Evolutionary conservation across 2,329 filamentous ascomycete genomes (phyloP).

Genomic region (Plectosphaerella sp.): DNA sequence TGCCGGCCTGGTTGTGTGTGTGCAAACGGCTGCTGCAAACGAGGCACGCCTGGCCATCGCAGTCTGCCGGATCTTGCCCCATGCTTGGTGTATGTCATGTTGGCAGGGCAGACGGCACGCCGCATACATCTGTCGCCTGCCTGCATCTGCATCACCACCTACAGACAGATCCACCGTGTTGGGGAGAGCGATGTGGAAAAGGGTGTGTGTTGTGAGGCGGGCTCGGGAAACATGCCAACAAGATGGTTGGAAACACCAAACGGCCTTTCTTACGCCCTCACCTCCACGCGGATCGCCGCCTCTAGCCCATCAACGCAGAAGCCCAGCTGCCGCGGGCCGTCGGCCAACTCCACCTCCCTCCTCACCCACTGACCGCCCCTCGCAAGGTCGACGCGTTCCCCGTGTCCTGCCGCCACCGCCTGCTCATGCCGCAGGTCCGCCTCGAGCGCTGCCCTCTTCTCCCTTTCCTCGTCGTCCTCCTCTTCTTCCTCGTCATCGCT

Average conservation of each 20-base stretch:
- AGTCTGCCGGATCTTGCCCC: too few relatives aligned
- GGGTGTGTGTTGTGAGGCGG: not conserved
- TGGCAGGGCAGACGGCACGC: too few relatives aligned
- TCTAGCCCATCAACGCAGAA: constrained; percentile 75
- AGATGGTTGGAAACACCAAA: not conserved
- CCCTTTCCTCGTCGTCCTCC: constrained; percentile 22
- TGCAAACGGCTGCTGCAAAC: too few relatives aligned
- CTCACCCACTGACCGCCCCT: constrained; percentile 62
- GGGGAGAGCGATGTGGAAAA: not conserved
- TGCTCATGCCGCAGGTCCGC: not conserved
- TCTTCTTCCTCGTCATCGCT: constrained; percentile 45
- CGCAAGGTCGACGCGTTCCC: constrained; percentile 11
- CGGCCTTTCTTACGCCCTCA: constrained; percentile 14
- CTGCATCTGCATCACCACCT: too few relatives aligned
- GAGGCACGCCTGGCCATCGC: too few relatives aligned
- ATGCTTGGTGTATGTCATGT: too few relatives aligned
- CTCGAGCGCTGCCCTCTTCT: constrained; percentile 1
- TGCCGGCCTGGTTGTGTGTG: too few relatives aligned
- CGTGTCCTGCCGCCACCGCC: constrained; percentile 1
- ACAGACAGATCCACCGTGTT: too few relatives aligned
- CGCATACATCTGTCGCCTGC: too few relatives aligned
- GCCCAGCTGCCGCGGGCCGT: constrained; percentile 76
- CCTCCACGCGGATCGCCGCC: constrained; percentile 67
- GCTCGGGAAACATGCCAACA: not conserved
- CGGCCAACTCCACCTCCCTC: constrained; percentile 73